Conservation (phyloP, 345 rosid genomes). For the Boechera stricta region DNA sequence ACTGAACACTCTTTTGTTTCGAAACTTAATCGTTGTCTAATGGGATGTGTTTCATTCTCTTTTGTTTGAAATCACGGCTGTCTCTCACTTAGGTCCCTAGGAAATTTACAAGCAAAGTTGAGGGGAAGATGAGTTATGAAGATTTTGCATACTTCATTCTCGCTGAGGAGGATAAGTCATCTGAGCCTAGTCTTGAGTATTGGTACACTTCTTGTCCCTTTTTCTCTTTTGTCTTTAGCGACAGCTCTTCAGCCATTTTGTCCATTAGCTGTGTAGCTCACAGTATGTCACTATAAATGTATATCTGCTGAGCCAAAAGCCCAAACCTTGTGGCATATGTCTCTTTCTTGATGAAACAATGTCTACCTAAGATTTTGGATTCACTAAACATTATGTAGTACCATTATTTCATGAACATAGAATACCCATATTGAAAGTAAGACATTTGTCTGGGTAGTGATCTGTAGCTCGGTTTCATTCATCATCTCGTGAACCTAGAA, state of each 20-base stretch:
- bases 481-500: not conserved
- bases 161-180: constrained; percentile 90
- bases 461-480: not conserved
- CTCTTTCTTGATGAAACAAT: not conserved
- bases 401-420: not conserved
- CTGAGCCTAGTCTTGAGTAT: constrained; percentile 86
- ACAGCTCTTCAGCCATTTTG: constrained; percentile 4
- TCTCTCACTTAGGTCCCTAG: constrained; percentile 61
- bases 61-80: not conserved
- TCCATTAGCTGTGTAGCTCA: constrained; percentile 1
- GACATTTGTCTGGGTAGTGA: not conserved
- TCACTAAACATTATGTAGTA: not conserved
- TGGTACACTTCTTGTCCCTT: constrained; percentile 56
- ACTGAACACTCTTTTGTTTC: constrained; percentile 36
- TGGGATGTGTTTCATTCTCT: constrained; percentile 8
- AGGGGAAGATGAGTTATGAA: constrained; percentile 93
- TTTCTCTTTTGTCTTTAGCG: not conserved
- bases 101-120: constrained; percentile 71
- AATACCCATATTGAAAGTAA: not conserved
- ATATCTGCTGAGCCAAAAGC: constrained; percentile 32
- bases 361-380: not conserved
- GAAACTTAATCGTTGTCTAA: not conserved
- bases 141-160: constrained; percentile 94
- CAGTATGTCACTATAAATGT: not conserved
- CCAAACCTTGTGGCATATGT: constrained; percentile 42